Base-by-base conservation (phyloP, 2,329 filamentous ascomycete species). In the Claviceps purpurea region DNA sequence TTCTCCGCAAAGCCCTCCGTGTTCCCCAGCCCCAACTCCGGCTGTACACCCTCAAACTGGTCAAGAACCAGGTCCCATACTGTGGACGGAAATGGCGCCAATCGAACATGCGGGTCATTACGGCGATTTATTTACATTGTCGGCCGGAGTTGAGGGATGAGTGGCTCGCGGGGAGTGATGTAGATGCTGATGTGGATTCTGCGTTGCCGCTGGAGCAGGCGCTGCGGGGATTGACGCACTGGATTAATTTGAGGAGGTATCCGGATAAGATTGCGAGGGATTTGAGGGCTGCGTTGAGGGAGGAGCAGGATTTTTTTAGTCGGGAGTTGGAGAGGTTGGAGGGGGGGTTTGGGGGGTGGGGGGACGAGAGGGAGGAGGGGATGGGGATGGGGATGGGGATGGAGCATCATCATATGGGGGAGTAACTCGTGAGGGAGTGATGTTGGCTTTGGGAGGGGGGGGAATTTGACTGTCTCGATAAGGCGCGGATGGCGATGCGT, bases 41-140 rank as follows among this genome's bases (percentile, higher is more conserved):
- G 5, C 82, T 95, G 44, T 97, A 97, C 72, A 95, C 93, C 0
- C 79, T 98, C 59, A 98, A 98, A 70, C 78, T 98, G 0, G 97
- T 97, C 82, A 98, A 98, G 69, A 93, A 89, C 55, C 93, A 98
- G 68, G 93, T 98, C 4, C 93, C 93, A 1, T 98, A 95, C 73
- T 97, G 91, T 67, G 91, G 93, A 22, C 84, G 93, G 44, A 98
- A 98, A 71, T 98, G 93, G 93, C 84, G 93, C 14, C 93, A 97
- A 71, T 84, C 83, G 60, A 97, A 98, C 68, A 98, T 98, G 93
- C 87, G 91, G 52, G 90, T 97, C 62, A 98, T 98, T 64, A 98
- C 93, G 0, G 89, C 90, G 3, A 88, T 98, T 1, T 98, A 96
- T 67, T 75, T 98, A 48, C 88, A 95, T 69, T 95, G 91, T 63